These are phyloP conservation scores for Spinacia oleracea DNA, from an alignment of 179 eudicot genomes.

Conservation along the genomic window DNA sequence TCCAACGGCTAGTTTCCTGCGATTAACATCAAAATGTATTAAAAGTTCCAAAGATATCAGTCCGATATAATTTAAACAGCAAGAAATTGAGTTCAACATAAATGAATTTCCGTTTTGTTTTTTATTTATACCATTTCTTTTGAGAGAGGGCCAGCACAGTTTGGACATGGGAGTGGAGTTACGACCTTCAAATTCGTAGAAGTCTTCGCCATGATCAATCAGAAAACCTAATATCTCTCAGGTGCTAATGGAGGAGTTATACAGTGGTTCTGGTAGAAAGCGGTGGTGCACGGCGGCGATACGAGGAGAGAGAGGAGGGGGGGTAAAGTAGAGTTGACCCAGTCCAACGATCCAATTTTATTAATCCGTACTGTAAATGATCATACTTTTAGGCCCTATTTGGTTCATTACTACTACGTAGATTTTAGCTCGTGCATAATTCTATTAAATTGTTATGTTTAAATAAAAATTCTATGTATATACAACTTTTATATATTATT, in stretches of 20 bases:
- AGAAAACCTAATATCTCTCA: not conserved
- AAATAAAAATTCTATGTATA: too few relatives aligned
- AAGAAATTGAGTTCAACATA: not conserved
- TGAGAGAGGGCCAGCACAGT: slow-evolving; percentile 18
- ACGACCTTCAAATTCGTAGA: slow-evolving; percentile 4
- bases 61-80: not conserved
- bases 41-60: not conserved
- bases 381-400: too few relatives aligned
- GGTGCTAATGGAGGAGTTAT: not conserved
- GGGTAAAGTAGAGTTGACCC: too few relatives aligned
- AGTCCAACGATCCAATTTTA: too few relatives aligned
- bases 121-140: slow-evolving; percentile 18
- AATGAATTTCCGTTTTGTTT: not conserved
- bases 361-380: too few relatives aligned
- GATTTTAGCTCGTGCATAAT: too few relatives aligned
- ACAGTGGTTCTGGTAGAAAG: not conserved
- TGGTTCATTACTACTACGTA: too few relatives aligned
- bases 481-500: too few relatives aligned
- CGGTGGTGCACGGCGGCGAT: too few relatives aligned
- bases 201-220: slow-evolving; percentile 3
- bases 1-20: slow-evolving; percentile 84
- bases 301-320: too few relatives aligned
- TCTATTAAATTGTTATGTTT: too few relatives aligned
- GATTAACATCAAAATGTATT: not conserved
- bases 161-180: slow-evolving; percentile 17